These are phyloP conservation scores for Coemansia sp. DNA, from an alignment of 192 early-diverging fungal genomes.

Conservation along the genomic window DNA sequence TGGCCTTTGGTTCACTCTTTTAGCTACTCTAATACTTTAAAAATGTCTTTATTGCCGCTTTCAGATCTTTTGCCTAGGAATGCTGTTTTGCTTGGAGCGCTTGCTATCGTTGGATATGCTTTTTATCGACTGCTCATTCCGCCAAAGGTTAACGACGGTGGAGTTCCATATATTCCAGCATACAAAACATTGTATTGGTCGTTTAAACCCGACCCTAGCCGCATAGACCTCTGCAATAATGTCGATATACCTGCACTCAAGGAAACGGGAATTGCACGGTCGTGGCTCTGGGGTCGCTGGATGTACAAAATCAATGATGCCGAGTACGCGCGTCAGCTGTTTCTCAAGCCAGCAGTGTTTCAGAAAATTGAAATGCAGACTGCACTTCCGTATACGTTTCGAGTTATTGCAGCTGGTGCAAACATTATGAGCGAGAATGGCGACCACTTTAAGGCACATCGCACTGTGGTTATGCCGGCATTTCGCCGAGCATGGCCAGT, in stretches of 20 bases:
- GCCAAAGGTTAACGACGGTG: constrained; percentile 24
- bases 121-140: constrained; percentile 19
- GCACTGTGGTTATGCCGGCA: constrained; percentile 48
- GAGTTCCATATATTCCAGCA: constrained; percentile 39
- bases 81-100: not conserved
- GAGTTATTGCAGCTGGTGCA: constrained; percentile 31
- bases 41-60: not conserved
- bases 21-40: not conserved
- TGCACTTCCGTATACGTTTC: constrained; percentile 36
- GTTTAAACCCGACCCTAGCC: constrained; percentile 27
- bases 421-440: constrained; percentile 44
- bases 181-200: constrained; percentile 35
- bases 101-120: constrained; percentile 14
- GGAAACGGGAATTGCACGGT: constrained; percentile 30
- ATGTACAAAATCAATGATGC: constrained; percentile 44
- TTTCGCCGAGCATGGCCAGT: constrained; percentile 49
- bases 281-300: constrained; percentile 48
- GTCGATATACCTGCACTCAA: constrained; percentile 31
- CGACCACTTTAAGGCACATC: constrained; percentile 42
- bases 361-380: constrained; percentile 37
- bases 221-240: constrained; percentile 34
- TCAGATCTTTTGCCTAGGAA: not conserved
- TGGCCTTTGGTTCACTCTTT: not conserved
- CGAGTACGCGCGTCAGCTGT: constrained; percentile 45
- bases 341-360: constrained; percentile 40